Evolutionary conservation across 352 stramenopile species (phyloP).

Genomic region (Blastocystis sp.): DNA sequence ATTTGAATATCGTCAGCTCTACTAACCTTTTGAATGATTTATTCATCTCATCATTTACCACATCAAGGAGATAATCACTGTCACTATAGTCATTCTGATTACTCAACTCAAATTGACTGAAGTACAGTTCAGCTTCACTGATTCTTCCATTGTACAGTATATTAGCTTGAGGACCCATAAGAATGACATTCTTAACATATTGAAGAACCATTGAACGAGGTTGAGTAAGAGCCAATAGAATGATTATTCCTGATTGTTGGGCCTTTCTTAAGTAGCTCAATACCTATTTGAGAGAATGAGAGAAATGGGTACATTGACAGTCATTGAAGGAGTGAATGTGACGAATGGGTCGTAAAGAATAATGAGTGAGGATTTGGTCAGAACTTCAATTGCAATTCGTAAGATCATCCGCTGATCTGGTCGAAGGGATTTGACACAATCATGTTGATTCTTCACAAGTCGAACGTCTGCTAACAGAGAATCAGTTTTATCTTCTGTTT

Average conservation of each 20-base stretch:
- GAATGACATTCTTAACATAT: slow-evolving; percentile 46
- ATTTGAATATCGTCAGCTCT: slow-evolving; percentile 47
- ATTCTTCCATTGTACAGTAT: slow-evolving; percentile 43
- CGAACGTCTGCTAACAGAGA: neutral
- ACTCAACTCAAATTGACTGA: slow-evolving; percentile 24
- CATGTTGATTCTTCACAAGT: slow-evolving; percentile 1
- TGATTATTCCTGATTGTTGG: slow-evolving; percentile 40
- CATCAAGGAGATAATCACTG: slow-evolving; percentile 55
- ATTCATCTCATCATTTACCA: neutral
- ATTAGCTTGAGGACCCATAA: slow-evolving; percentile 34
- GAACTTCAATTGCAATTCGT: slow-evolving; percentile 24
- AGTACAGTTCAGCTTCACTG: neutral
- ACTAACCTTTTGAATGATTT: slow-evolving; percentile 5
- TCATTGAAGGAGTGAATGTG: slow-evolving; percentile 51
- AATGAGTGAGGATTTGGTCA: slow-evolving; percentile 34
- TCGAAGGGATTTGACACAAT: neutral
- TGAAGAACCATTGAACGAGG: slow-evolving; percentile 31
- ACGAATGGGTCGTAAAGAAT: slow-evolving; percentile 36
- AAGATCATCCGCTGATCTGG: slow-evolving; percentile 48
- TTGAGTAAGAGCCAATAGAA: slow-evolving; percentile 11
- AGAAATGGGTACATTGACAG: neutral
- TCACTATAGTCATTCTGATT: slow-evolving; percentile 43
- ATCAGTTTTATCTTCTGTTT: slow-evolving; percentile 8
- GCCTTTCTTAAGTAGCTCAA: slow-evolving; percentile 31
- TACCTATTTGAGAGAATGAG: neutral